Evolutionary conservation across 768 basidiomycete species (phyloP).

Genomic region (Tylopilus cervinicoccineus): DNA sequence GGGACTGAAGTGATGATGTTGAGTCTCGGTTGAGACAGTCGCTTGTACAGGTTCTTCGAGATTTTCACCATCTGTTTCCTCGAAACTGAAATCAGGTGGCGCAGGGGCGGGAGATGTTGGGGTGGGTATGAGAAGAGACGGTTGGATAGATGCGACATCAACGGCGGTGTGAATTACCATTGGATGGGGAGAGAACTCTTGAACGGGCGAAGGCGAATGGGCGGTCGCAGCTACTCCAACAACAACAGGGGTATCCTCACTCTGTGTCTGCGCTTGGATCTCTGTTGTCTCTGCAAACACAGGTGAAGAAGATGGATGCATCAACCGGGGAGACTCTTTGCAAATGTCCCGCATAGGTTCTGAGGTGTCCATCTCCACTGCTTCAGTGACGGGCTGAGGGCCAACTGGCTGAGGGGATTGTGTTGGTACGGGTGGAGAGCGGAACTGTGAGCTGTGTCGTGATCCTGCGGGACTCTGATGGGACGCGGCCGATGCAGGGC

Average conservation of each 20-base stretch:
- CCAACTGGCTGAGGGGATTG: conserved; percentile 8
- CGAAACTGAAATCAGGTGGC: conserved; percentile 32
- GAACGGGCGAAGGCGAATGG: conserved; percentile 1
- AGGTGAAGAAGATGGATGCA: conserved; percentile 24
- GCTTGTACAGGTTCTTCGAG: conserved; percentile 17
- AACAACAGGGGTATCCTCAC: neutral
- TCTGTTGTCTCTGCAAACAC: neutral
- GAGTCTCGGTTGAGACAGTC: conserved; percentile 13
- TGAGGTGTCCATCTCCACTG: conserved; percentile 9
- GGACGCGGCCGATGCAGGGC: conserved; percentile 6
- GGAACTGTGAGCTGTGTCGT: conserved; percentile 14
- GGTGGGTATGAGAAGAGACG: conserved; percentile 33
- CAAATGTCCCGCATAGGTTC: conserved; percentile 19
- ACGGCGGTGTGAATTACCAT: conserved; percentile 26
- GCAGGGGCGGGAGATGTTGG: conserved; percentile 33
- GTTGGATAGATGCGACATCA: conserved; percentile 25
- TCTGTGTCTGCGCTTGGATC: neutral
- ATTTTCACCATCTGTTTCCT: conserved; percentile 26
- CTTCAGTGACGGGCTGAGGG: conserved; percentile 8
- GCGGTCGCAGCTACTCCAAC: neutral
- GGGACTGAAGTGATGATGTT: conserved; percentile 40
- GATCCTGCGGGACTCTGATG: conserved; percentile 17
- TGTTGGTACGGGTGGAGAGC: conserved; percentile 7
- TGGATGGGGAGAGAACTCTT: conserved; percentile 3
- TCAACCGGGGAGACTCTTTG: conserved; percentile 23